Base-by-base conservation (phyloP, 2,329 filamentous ascomycete species). In the Microsporum canis region DNA sequence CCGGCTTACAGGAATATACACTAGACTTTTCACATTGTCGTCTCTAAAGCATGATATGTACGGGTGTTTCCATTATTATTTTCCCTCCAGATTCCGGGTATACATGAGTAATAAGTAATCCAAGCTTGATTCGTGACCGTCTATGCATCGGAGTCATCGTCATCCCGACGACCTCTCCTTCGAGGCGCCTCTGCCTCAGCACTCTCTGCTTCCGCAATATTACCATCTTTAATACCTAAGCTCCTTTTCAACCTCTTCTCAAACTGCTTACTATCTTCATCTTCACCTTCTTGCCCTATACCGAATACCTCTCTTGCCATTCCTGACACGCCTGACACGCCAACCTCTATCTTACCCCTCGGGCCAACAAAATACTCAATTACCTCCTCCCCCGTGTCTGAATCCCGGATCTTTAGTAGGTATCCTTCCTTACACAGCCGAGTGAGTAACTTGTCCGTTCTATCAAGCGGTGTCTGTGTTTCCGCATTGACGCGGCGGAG, bases 281-380 rank as follows among this genome's bases (percentile, higher is more conserved):
- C 49, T 58, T 45, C 17, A 55, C 55, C 12, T 60, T 65, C 41
- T 68, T 67, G 14, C 51, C 60, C 53, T 49, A 68, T 67, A 73
- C 70, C 83, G 69, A 81, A 84, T 1, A 86, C 80, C 58, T 73
- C 74, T 63, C 76, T 76, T 3, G 91, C 84, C 64, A 96, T 74
- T 0, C 84, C 85, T 17, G 85, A 83, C 10, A 94, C 87, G 0
- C 88, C 89, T 57, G 84, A 81, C n/a, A 85, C 79, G 0, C 88
- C 89, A 39, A 97, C 83, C 73, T 97, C 94, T 5, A 91, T 80
- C 73, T 88, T 94, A 4, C 88, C 92, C 27, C 94, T 82, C 4
- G 90, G 87, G 0, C 94, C 94, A 12, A 96, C 83, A 61, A 88
- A 83, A 81, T 89, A 99, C 56, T 89, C 91, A 5, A 90, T 80